Percentiles rank a stretch among this genome's conserved stretches.
These are phyloP conservation scores for Psilocybe sp. DNA, from an alignment of 768 basidiomycete genomes.

Conservation along the genomic window DNA sequence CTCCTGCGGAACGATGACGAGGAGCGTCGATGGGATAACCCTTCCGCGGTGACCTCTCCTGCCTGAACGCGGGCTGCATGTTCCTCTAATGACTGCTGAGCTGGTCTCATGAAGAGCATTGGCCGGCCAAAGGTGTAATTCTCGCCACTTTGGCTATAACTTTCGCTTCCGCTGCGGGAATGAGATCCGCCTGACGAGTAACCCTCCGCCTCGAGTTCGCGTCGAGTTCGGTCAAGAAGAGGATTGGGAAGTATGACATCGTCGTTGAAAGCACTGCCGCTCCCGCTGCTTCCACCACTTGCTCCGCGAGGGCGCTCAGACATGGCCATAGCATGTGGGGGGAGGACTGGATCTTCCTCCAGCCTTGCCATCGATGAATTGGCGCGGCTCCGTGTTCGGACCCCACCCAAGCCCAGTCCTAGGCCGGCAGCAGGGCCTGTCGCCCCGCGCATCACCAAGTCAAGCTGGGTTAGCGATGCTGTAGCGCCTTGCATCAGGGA, in stretches of 20 bases:
- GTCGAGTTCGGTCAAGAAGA: slow-evolving; percentile 9
- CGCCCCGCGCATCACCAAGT: slow-evolving; percentile 36
- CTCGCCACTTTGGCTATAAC: slow-evolving; percentile 50
- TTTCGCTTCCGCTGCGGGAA: slow-evolving; percentile 50
- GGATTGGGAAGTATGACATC: slow-evolving; percentile 12
- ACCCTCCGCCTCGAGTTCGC: slow-evolving; percentile 18
- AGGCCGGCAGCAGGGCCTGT: slow-evolving; percentile 21
- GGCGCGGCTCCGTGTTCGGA: slow-evolving; percentile 42
- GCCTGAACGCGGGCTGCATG: slow-evolving; percentile 18
- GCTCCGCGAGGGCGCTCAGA: slow-evolving; percentile 13
- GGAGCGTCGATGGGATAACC: not conserved
- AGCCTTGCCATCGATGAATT: slow-evolving; percentile 70
- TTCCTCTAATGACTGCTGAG: slow-evolving; percentile 19
- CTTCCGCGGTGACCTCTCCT: slow-evolving; percentile 12
- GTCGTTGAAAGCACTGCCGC: slow-evolving; percentile 11
- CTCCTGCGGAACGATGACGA: slow-evolving; percentile 2
- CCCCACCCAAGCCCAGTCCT: slow-evolving; percentile 9
- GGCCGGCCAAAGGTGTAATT: slow-evolving; percentile 77
- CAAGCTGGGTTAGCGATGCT: slow-evolving; percentile 60
- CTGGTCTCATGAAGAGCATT: slow-evolving; percentile 38
- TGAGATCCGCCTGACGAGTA: slow-evolving; percentile 37
- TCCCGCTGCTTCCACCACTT: slow-evolving; percentile 14
- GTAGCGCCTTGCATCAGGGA: slow-evolving; percentile 64
- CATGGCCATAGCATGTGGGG: slow-evolving; percentile 17
- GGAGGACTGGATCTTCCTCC: slow-evolving; percentile 46